phyloP scores from a whole-genome alignment of 331 rosid species.

The Dryas integrifolia region DNA sequence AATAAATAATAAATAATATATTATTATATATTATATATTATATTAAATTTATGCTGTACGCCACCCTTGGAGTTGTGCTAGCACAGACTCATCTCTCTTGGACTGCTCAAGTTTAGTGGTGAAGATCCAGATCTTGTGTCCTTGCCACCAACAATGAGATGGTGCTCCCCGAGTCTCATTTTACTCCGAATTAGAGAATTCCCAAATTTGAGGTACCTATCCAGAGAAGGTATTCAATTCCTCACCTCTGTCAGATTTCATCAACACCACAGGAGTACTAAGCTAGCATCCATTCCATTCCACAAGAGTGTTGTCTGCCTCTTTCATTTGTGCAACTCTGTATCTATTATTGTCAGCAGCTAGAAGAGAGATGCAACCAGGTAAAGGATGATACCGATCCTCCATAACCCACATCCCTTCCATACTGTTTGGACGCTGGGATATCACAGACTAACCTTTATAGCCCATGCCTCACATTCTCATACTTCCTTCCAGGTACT shows the following conservation, averaged over 20 bases:
- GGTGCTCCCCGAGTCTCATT: neutral
- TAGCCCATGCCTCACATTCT: neutral
- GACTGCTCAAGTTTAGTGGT: accelerated
- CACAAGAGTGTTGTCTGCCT: conserved; percentile 15
- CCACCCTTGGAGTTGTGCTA: neutral
- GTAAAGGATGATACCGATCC: neutral
- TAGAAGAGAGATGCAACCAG: conserved; percentile 10
- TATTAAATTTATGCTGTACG: neutral
- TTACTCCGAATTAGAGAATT: neutral
- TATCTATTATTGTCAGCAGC: neutral
- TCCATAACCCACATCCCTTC: neutral
- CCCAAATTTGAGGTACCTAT: neutral
- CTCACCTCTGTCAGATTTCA: neutral
- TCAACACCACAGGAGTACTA: accelerated
- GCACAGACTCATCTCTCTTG: neutral
- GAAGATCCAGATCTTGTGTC: neutral
- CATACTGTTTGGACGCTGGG: neutral
- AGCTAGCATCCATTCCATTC: neutral
- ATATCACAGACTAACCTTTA: neutral
- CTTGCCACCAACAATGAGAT: conserved; percentile 2
- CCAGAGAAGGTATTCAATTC: neutral
- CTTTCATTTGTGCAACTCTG: conserved; percentile 4
- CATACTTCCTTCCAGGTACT: too few species aligned
- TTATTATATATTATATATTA: too few species aligned
- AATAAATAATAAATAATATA: too few species aligned